Evolutionary conservation across 768 basidiomycete species (phyloP).

Genomic region (Chalciporus chontae): DNA sequence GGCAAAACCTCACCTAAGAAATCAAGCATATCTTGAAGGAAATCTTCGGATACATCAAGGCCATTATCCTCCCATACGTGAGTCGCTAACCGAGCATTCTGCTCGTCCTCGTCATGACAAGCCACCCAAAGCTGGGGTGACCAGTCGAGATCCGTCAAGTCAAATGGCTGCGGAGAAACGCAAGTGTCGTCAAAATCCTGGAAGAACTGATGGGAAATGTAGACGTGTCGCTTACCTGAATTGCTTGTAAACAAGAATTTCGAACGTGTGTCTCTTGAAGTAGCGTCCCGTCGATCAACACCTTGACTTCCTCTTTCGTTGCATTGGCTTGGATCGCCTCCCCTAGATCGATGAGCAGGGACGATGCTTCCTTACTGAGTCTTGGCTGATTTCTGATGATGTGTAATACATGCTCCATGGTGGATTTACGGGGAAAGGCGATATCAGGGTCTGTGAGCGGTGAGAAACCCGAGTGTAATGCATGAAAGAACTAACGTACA

Average conservation of each 20-base stretch:
- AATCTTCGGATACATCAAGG: conserved; percentile 73
- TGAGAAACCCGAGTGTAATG: conserved; percentile 3
- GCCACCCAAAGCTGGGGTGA: conserved; percentile 85
- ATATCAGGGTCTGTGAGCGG: conserved; percentile 54
- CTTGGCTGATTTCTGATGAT: conserved; percentile 76
- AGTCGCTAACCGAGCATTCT: conserved; percentile 77
- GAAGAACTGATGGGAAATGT: background rate
- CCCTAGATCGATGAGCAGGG: conserved; percentile 75
- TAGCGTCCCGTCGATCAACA: conserved; percentile 71
- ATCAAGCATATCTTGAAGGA: conserved; percentile 48
- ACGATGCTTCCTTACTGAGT: conserved; percentile 79
- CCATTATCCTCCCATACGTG: conserved; percentile 96
- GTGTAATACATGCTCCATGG: conserved; percentile 66
- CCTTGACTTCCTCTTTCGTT: conserved; percentile 55
- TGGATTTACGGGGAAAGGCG: conserved; percentile 70
- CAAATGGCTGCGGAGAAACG: conserved; percentile 65
- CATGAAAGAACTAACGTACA: conserved; percentile 17
- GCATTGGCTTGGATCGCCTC: conserved; percentile 72
- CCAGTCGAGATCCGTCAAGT: conserved; percentile 93
- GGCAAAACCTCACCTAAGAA: conserved; percentile 58
- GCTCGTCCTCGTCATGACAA: conserved; percentile 85
- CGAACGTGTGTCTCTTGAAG: conserved; percentile 86
- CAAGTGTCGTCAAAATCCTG: background rate
- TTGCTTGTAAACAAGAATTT: conserved; percentile 83
- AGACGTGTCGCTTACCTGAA: conserved; percentile 56